Evolutionary conservation across 768 basidiomycete genomes (phyloP).

Genomic region (Leucosporidium yakuticum): DNA sequence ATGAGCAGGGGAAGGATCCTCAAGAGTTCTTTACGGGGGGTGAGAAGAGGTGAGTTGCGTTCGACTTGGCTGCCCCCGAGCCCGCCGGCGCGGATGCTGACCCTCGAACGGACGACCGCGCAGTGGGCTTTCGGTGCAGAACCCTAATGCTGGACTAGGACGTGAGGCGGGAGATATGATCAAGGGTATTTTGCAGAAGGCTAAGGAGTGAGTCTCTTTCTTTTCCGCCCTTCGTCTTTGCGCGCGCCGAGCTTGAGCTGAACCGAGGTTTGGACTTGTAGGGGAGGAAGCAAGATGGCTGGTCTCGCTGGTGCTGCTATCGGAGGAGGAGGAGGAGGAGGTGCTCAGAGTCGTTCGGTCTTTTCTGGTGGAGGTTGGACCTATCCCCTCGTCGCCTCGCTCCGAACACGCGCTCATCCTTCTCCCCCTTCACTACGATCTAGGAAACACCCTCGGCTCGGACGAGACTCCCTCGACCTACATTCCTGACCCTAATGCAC

Average conservation of each 20-base stretch:
- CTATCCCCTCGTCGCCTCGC: conserved; percentile 44
- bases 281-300: conserved; percentile 10
- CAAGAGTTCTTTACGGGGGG: conserved; percentile 91
- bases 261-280: neutral
- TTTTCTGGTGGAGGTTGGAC: conserved; percentile 25
- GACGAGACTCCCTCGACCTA: conserved; percentile 67
- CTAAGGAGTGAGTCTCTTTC: conserved; percentile 57
- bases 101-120: neutral
- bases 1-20: conserved; percentile 47
- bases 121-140: conserved; percentile 84
- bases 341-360: neutral
- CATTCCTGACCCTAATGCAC: conserved; percentile 61
- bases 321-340: conserved; percentile 13
- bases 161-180: conserved; percentile 49
- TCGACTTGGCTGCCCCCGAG: conserved; percentile 1
- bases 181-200: conserved; percentile 65
- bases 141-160: conserved; percentile 64
- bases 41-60: conserved; percentile 63
- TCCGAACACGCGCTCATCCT: conserved; percentile 38
- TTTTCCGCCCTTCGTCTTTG: neutral
- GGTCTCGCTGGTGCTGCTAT: conserved; percentile 11
- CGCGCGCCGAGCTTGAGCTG: no score
- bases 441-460: conserved; percentile 78
- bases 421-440: conserved; percentile 58
- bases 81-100: neutral